Conservation (phyloP, 306 rosid genomes). For the Vicia faba region DNA sequence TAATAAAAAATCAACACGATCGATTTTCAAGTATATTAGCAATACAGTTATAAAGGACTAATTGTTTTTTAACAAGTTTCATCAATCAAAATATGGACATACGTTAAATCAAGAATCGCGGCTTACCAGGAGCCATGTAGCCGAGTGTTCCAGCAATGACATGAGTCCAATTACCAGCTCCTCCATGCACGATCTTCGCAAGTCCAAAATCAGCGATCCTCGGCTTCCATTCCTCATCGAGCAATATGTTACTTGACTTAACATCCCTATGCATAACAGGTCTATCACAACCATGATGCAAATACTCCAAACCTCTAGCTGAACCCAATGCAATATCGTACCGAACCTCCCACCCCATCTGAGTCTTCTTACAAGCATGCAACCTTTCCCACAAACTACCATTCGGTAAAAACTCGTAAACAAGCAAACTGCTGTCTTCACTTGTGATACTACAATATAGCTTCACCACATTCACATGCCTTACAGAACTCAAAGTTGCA, state of each 20-base stretch:
- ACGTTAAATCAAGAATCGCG: neutral
- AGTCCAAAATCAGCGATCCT: conserved; percentile 91
- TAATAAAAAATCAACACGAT: conserved; percentile 34
- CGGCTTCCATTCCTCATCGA: conserved; percentile 81
- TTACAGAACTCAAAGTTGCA: conserved; percentile 77
- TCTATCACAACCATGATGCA: conserved; percentile 77
- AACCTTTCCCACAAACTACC: conserved; percentile 91
- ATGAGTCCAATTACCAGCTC: conserved; percentile 61
- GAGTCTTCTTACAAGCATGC: conserved; percentile 53
- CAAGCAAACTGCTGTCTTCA: conserved; percentile 81
- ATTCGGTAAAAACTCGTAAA: conserved; percentile 84
- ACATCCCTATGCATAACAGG: conserved; percentile 89
- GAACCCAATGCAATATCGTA: conserved; percentile 83
- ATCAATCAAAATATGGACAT: no score
- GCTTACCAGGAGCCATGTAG: conserved; percentile 88
- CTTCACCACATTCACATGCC: conserved; percentile 92
- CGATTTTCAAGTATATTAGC: conserved; percentile 21
- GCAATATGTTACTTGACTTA: conserved; percentile 80
- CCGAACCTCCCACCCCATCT: conserved; percentile 80
- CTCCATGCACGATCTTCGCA: conserved; percentile 75
- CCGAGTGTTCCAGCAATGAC: conserved; percentile 87
- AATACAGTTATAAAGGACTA: neutral
- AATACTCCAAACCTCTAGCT: conserved; percentile 85
- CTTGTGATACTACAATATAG: conserved; percentile 87
- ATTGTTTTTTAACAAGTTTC: conserved; percentile 14